Evolutionary conservation across 495 filamentous ascomycete species (phyloP).

Genomic region (Daldinia caldariorum): DNA sequence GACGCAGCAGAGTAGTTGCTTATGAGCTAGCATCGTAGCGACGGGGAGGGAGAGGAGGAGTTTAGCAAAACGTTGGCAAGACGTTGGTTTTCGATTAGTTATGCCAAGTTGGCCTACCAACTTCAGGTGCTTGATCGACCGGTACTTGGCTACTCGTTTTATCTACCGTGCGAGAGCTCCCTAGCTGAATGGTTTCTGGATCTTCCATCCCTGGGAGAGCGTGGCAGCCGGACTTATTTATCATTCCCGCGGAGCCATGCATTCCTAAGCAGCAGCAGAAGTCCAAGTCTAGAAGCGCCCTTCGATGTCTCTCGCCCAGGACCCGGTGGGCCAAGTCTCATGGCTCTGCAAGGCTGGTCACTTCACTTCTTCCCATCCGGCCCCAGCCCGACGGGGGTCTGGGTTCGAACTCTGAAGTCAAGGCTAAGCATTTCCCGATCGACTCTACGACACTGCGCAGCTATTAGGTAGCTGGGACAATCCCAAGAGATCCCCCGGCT

Average conservation of each 20-base stretch:
- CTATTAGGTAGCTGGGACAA: constrained; percentile 1
- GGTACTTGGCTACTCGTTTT: constrained; percentile 1
- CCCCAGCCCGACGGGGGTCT: background rate
- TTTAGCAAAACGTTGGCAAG: background rate
- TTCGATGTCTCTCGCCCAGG: constrained; percentile 27
- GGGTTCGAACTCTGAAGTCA: background rate
- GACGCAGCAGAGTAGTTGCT: constrained; percentile 27
- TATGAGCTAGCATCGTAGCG: constrained; percentile 19
- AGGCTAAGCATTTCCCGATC: constrained; percentile 21
- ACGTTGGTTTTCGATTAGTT: background rate
- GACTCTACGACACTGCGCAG: constrained; percentile 9
- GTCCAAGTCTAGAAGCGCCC: constrained; percentile 8
- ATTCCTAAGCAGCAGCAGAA: constrained; percentile 18
- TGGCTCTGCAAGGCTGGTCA: constrained; percentile 7
- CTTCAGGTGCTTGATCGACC: constrained; percentile 5
- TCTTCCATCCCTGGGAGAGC: background rate
- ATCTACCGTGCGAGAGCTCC: background rate
- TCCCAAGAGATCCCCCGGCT: constrained; percentile 5
- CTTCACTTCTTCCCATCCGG: constrained; percentile 13
- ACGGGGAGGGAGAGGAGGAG: background rate
- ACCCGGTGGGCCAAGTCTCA: constrained; percentile 17
- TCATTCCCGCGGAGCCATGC: constrained; percentile 18
- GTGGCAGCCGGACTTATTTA: constrained; percentile 31
- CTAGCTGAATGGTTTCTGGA: background rate
- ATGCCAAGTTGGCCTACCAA: constrained; percentile 12